Evolutionary conservation across 257 asterid species (phyloP).

Genomic region (Petrea volubilis): DNA sequence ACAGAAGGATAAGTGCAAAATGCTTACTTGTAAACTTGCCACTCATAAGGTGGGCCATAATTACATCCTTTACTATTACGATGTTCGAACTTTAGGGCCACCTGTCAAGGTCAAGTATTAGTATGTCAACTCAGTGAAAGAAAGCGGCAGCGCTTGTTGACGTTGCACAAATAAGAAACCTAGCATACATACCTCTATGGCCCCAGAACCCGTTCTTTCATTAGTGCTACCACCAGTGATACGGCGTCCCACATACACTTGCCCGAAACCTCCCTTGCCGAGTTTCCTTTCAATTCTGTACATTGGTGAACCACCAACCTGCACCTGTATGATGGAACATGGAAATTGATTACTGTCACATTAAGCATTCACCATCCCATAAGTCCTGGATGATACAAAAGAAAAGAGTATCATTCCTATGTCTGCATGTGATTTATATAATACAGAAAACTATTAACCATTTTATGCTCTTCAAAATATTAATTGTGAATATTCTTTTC

Average conservation of each 20-base stretch:
- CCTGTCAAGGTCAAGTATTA: conserved; percentile 43
- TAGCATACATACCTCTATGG: conserved; percentile 47
- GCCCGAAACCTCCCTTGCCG: conserved; percentile 96
- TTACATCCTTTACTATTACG: conserved; percentile 83
- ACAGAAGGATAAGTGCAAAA: background rate
- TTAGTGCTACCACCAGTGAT: conserved; percentile 43
- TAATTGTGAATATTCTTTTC: background rate
- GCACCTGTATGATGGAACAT: conserved; percentile 55
- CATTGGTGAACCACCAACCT: conserved; percentile 79
- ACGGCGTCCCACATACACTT: conserved; percentile 86
- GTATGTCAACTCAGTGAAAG: conserved; percentile 1
- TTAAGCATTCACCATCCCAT: background rate
- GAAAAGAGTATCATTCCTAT: background rate
- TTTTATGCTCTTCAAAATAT: background rate
- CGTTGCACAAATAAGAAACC: conserved; percentile 1
- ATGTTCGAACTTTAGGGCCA: conserved; percentile 87
- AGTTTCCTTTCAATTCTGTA: conserved; percentile 69
- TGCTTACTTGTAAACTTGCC: conserved; percentile 88
- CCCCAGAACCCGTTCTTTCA: conserved; percentile 67
- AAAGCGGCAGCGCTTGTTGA: background rate
- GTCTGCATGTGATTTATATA: background rate
- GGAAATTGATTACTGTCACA: background rate
- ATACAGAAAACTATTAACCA: background rate
- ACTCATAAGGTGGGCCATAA: conserved; percentile 78
- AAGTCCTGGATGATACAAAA: background rate